These are phyloP conservation scores for Lipomyces yamadae DNA, from an alignment of 805 yeast species.

Conservation along the genomic window DNA sequence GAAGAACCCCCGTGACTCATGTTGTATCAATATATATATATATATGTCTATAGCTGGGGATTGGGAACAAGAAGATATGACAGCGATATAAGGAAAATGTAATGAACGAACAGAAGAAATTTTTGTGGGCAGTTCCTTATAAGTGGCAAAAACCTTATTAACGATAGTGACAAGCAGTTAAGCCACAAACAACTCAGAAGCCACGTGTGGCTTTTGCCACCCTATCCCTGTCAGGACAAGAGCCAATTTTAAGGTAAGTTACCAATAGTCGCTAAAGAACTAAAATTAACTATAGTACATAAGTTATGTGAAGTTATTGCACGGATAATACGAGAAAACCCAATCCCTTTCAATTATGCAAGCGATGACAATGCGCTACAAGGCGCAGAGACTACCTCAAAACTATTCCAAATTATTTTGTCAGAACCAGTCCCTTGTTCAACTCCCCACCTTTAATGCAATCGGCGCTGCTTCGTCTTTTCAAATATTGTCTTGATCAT, in stretches of 20 bases:
- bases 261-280: too few relatives aligned
- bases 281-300: background rate
- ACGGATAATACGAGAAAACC: background rate
- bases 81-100: background rate
- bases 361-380: background rate
- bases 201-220: constrained; percentile 3
- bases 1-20: constrained; percentile 36
- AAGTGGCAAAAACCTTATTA: constrained; percentile 4
- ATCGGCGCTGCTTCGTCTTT: constrained; percentile 39
- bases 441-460: background rate
- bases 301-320: background rate
- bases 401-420: background rate
- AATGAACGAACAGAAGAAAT: background rate
- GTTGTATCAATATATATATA: constrained; percentile 1
- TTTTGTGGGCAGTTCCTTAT: background rate
- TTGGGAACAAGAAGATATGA: background rate
- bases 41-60: constrained; percentile 8
- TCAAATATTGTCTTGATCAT: constrained; percentile 82
- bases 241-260: too few relatives aligned
- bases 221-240: background rate
- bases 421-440: background rate
- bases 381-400: background rate
- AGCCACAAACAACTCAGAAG: background rate
- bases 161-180: background rate
- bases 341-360: background rate